Evolutionary conservation across 2,329 filamentous ascomycete species (phyloP).

Genomic region (Parafenestella ontariensis): DNA sequence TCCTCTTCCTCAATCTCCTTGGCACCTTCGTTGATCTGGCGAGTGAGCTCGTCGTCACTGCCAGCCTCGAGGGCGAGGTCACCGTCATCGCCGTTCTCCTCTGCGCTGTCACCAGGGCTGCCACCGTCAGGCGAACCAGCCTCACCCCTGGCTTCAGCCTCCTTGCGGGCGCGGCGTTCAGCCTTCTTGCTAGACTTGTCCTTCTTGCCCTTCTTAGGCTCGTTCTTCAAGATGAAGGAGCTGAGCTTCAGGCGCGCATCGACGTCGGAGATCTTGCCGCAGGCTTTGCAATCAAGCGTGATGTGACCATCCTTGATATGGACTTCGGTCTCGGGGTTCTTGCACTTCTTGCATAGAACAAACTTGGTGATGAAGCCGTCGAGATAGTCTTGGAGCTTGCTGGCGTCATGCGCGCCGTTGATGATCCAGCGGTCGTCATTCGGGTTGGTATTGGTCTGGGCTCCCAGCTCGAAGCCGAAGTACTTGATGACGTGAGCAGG

Average conservation of each 20-base stretch:
- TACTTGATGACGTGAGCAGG: conserved; percentile 98
- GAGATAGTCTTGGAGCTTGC: conserved; percentile 96
- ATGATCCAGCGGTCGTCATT: conserved; percentile 99
- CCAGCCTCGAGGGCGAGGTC: conserved; percentile 72
- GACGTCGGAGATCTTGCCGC: conserved; percentile 89
- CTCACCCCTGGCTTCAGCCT: conserved; percentile 64
- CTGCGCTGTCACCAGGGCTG: conserved; percentile 71
- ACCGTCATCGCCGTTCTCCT: conserved; percentile 69
- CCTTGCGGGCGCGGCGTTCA: conserved; percentile 82
- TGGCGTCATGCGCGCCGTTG: conserved; percentile 94
- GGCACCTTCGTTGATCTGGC: conserved; percentile 72
- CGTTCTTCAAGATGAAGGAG: conserved; percentile 96
- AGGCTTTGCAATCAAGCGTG: conserved; percentile 96
- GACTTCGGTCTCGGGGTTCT: conserved; percentile 98
- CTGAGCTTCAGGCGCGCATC: conserved; percentile 95
- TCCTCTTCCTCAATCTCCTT: conserved; percentile 76
- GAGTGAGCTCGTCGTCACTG: conserved; percentile 91
- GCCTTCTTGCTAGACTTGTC: conserved; percentile 95
- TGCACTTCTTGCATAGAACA: conserved; percentile 99
- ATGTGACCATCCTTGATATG: conserved; percentile 94
- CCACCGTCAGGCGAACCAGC: conserved; percentile 61
- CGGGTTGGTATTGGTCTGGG: conserved; percentile 97
- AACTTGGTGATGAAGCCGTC: conserved; percentile 99
- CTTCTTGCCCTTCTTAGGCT: conserved; percentile 92
- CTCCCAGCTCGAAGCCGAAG: conserved; percentile 98